Conservation (phyloP, 2,329 filamentous ascomycete species). For the Pseudophaeomoniella oleicola region DNA sequence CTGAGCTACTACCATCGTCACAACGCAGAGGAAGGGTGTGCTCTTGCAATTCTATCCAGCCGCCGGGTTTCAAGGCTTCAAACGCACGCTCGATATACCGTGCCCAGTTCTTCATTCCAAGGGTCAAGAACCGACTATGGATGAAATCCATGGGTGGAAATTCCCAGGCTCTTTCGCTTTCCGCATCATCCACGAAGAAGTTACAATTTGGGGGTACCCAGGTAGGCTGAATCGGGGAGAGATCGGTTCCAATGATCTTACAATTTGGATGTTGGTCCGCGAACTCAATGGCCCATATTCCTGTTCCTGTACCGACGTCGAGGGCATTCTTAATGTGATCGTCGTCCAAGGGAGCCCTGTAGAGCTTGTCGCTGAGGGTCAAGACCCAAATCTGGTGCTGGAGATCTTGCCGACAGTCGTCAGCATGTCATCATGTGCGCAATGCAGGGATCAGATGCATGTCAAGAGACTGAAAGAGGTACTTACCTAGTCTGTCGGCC, state of each 20-base stretch:
- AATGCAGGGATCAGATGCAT: not conserved
- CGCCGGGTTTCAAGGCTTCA: constrained; percentile 15
- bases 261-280: constrained; percentile 13
- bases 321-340: constrained; percentile 7
- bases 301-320: constrained; percentile 8
- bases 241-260: constrained; percentile 20
- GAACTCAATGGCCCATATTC: constrained; percentile 9
- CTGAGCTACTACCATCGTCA: constrained; percentile 13
- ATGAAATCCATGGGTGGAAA: constrained; percentile 14
- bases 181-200: constrained; percentile 18
- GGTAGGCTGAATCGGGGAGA: constrained; percentile 21
- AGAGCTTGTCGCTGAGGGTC: constrained; percentile 1
- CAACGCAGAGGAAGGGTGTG: constrained; percentile 11
- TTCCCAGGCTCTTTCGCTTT: constrained; percentile 13
- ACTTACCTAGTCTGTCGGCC: constrained; percentile 23
- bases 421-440: not conserved
- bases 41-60: constrained; percentile 24
- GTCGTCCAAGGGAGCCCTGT: not conserved
- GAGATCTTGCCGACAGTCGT: not conserved
- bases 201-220: constrained; percentile 14
- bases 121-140: constrained; percentile 15
- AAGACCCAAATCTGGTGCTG: constrained; percentile 2
- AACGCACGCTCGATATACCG: constrained; percentile 11
- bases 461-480: not conserved
- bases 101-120: constrained; percentile 12